These are phyloP conservation scores for Apiotrichum sp. DNA, from an alignment of 1,284 basidiomycete species.

Conservation along the genomic window DNA sequence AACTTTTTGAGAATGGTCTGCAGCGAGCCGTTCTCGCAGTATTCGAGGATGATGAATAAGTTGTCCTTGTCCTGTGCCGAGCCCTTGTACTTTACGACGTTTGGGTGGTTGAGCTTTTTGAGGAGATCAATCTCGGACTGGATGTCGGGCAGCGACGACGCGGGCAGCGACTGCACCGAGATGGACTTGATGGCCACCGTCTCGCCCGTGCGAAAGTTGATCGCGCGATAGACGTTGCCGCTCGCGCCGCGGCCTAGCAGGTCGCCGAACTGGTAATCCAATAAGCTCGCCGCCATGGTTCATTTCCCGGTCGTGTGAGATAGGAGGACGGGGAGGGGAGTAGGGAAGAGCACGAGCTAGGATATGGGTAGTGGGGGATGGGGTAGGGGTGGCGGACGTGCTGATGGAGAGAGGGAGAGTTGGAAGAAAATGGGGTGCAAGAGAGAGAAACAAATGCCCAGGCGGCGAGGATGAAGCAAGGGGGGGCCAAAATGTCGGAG, in stretches of 20 bases:
- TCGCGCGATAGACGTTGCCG: slow-evolving; percentile 85
- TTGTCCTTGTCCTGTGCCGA: slow-evolving; percentile 92
- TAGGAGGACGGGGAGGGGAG: neutral
- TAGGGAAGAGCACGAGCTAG: neutral
- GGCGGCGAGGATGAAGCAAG: no score
- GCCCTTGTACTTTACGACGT: slow-evolving; percentile 97
- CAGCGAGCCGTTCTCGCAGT: slow-evolving; percentile 92
- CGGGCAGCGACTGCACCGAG: slow-evolving; percentile 84
- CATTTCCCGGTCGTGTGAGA: slow-evolving; percentile 4
- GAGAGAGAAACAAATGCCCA: neutral
- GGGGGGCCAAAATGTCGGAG: no score
- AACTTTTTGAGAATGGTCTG: slow-evolving; percentile 94
- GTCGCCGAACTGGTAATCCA: slow-evolving; percentile 80
- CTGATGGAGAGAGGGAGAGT: neutral
- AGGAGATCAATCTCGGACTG: slow-evolving; percentile 95
- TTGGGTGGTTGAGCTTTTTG: slow-evolving; percentile 87
- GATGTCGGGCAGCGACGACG: slow-evolving; percentile 87
- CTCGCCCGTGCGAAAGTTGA: slow-evolving; percentile 95
- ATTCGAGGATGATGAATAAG: slow-evolving; percentile 95
- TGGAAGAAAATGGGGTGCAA: neutral
- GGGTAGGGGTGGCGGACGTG: neutral
- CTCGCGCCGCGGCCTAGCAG: slow-evolving; percentile 90
- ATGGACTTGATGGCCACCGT: slow-evolving; percentile 95
- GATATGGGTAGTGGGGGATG: neutral
- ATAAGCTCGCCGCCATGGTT: slow-evolving; percentile 24